Base-by-base conservation (phyloP, 1,284 basidiomycete species). In the Irpex lacteus region DNA sequence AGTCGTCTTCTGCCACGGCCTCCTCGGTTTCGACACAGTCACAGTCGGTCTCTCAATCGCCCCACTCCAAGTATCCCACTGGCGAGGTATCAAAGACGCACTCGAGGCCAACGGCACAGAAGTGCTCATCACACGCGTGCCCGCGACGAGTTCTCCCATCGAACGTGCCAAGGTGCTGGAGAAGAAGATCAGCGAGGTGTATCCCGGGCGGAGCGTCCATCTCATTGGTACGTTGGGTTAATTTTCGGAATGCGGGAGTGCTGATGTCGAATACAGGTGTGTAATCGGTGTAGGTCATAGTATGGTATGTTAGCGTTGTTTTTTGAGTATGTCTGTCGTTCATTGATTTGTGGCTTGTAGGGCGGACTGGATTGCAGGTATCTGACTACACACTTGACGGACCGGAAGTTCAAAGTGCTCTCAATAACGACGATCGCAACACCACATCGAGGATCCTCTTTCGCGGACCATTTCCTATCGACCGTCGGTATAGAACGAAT, bases 291-390 rank as follows among this genome's bases (percentile, higher is more conserved):
- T 61, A 83, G 88, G 91, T n/a, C 95, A 98, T 73, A 93, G 90
- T 71, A 98, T 97, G 95, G 92, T 92, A 70, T 63, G 80, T 52
- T 18, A 9, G 26, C 26, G 26, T 26, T 26, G 13, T n/a, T n/a
- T n/a, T n/a, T n/a, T n/a, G n/a, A n/a, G n/a, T n/a, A n/a, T n/a
- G n/a, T 19, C 26, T 59, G 3, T 15, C 32, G 36, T 13, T 47
- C 60, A 69, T 32, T 66, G 40, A 26, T 44, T 44, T 59, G 13
- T 70, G 13, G 1, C 4, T 13, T 56, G 7, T 15, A 94, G 93
- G 96, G 96, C 21, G 96, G 96, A 6, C 82, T 98, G 13, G 96
- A 98, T 75, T 96, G 92, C 71, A 86, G 96, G 53, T 97, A 95
- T 75, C 84, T 98, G 49, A 87, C 89, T 5, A 85, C 89, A 0